phyloP scores from a whole-genome alignment of 2,329 filamentous ascomycete genomes.

The Ophiocordyceps unilateralis region DNA sequence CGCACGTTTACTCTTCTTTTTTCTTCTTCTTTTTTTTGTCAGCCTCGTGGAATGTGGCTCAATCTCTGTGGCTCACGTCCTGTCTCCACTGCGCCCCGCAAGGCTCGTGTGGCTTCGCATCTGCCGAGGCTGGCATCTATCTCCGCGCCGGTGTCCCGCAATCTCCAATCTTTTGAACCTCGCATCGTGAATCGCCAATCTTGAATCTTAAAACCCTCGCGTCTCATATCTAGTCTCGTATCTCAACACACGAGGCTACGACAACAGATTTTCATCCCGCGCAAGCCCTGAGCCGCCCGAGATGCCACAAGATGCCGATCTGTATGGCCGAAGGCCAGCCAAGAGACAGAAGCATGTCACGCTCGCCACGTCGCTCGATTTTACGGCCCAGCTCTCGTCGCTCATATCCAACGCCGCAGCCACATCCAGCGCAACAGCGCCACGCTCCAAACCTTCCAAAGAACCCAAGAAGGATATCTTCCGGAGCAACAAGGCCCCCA shows the following conservation, averaged over 20 bases:
- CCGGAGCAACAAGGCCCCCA: slow-evolving; percentile 9
- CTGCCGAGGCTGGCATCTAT: neutral
- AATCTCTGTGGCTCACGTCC: neutral
- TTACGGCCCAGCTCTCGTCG: slow-evolving; percentile 73
- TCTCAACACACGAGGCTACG: neutral
- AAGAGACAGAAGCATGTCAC: slow-evolving; percentile 55
- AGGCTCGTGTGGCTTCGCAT: neutral
- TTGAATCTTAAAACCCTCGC: too few species aligned
- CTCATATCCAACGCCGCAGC: slow-evolving; percentile 48
- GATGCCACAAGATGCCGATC: slow-evolving; percentile 48
- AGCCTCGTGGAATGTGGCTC: neutral
- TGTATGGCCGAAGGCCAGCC: slow-evolving; percentile 60
- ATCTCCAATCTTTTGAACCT: neutral
- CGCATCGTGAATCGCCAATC: neutral
- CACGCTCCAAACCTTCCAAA: slow-evolving; percentile 28
- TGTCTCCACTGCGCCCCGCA: neutral
- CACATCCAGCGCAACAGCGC: slow-evolving; percentile 22
- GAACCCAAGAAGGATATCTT: slow-evolving; percentile 30
- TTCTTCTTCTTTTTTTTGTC: neutral
- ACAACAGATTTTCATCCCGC: too few species aligned
- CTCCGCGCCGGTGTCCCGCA: too few species aligned
- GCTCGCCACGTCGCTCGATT: slow-evolving; percentile 59
- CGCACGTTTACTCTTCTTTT: neutral
- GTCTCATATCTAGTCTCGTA: neutral
- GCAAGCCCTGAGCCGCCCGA: slow-evolving; percentile 2